phyloP scores from a whole-genome alignment of 257 asterid species.

The Agastache rugosa region DNA sequence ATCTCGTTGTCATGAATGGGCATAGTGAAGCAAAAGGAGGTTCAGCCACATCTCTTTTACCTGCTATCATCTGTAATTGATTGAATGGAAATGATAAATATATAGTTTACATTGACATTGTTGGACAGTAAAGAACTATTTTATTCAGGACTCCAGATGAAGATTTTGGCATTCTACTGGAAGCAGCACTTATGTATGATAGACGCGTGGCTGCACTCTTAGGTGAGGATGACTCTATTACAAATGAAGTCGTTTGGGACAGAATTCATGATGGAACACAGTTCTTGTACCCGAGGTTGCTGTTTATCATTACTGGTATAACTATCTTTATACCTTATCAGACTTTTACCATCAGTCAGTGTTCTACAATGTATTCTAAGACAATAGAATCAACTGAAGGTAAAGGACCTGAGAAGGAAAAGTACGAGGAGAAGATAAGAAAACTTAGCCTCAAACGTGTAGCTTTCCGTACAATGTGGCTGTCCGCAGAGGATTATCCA shows the following conservation, averaged over 20 bases:
- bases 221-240: conserved; percentile 71
- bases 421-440: conserved; percentile 79
- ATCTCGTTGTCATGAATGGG: conserved; percentile 4
- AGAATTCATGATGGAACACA: conserved; percentile 63
- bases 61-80: conserved; percentile 1
- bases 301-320: conserved; percentile 93
- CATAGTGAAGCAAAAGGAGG: conserved; percentile 14
- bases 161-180: conserved; percentile 88
- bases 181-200: conserved; percentile 97
- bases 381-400: conserved; percentile 52
- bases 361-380: conserved; percentile 5
- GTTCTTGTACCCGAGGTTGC: conserved; percentile 74
- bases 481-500: conserved; percentile 94
- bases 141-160: conserved; percentile 92
- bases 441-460: conserved; percentile 87
- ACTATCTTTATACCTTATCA: conserved; percentile 11
- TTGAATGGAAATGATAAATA: conserved; percentile 5
- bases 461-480: conserved; percentile 97
- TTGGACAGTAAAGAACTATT: conserved; percentile 27
- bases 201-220: conserved; percentile 84
- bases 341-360: not conserved
- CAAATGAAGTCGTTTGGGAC: conserved; percentile 73
- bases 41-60: conserved; percentile 23
- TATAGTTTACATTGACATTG: conserved; percentile 29
- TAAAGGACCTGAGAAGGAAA: conserved; percentile 98